Conservation (phyloP, 2,329 filamentous ascomycete genomes). For the Scytalidium lignicola region DNA sequence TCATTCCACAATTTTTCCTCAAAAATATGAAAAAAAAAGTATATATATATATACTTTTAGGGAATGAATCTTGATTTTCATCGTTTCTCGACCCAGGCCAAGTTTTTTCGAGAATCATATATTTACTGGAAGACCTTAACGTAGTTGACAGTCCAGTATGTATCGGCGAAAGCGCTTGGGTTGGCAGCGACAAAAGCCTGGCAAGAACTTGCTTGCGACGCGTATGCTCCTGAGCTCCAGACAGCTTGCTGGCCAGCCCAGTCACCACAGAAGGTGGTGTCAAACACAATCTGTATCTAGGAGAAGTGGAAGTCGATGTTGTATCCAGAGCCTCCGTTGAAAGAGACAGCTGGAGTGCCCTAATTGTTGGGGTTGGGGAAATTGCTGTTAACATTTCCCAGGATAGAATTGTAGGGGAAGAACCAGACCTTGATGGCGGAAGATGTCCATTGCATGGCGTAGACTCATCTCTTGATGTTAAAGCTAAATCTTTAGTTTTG, state of each 20-base stretch:
- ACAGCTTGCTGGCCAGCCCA: constrained; percentile 63
- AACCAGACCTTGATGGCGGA: constrained; percentile 42
- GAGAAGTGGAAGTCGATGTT: constrained; percentile 64
- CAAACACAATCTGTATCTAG: constrained; percentile 69
- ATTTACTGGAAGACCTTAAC: constrained; percentile 21
- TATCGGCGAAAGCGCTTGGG: constrained; percentile 17
- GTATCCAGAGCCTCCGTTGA: constrained; percentile 54
- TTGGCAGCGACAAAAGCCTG: constrained; percentile 18
- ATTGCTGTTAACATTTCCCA: constrained; percentile 56
- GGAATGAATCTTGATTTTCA: too few relatives aligned
- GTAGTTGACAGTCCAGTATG: constrained; percentile 22
- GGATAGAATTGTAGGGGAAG: constrained; percentile 62
- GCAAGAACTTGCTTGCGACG: constrained; percentile 11
- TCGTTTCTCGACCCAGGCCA: too few relatives aligned
- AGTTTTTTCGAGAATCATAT: too few relatives aligned
- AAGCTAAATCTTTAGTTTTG: constrained; percentile 15
- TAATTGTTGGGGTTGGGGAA: constrained; percentile 61
- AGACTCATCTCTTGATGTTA: constrained; percentile 37
- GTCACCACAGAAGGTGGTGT: constrained; percentile 79
- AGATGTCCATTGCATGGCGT: constrained; percentile 50
- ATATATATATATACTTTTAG: too few relatives aligned
- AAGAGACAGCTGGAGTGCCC: constrained; percentile 58
- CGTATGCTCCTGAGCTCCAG: constrained; percentile 12
- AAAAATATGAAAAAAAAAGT: too few relatives aligned
- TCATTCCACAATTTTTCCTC: too few relatives aligned